Conservation (phyloP, 257 asterid species). For the Parsonsia alboflavescens region DNA sequence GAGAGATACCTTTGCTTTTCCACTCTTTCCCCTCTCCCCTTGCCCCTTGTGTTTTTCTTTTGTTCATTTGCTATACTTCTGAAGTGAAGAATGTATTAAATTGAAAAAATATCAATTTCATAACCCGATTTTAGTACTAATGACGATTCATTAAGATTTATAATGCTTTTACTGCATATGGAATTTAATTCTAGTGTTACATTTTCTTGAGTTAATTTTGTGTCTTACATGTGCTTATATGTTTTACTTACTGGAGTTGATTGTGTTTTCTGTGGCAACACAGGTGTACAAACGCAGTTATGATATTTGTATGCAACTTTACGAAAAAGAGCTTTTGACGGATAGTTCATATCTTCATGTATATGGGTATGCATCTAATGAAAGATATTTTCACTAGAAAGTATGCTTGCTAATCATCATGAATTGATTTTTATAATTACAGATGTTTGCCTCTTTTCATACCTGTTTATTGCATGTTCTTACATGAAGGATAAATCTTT, state of each 20-base stretch:
- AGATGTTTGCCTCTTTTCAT: conserved; percentile 6
- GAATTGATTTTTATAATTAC: not conserved
- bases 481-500: conserved; percentile 12
- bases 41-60: not conserved
- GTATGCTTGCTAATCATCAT: not conserved
- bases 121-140: not conserved
- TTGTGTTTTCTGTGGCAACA: not conserved
- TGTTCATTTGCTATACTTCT: not conserved
- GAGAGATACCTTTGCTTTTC: no score
- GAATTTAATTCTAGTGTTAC: not conserved
- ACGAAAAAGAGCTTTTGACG: conserved; percentile 89
- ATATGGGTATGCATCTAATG: conserved; percentile 58
- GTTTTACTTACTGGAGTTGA: not conserved
- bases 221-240: not conserved
- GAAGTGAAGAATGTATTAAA: not conserved
- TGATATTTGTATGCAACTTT: conserved; percentile 76
- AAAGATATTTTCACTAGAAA: not conserved
- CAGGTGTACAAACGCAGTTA: conserved; percentile 96
- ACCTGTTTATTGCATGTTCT: conserved; percentile 13
- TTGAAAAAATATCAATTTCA: not conserved
- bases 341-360: conserved; percentile 75
- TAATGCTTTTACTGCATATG: not conserved
- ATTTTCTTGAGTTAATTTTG: not conserved
- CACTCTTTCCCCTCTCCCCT: not conserved
- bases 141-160: not conserved